Evolutionary conservation across 2,329 filamentous ascomycete species (phyloP), one percentile per base, ranked within the genome.

Genomic region (Colletotrichum sublineola): DNA sequence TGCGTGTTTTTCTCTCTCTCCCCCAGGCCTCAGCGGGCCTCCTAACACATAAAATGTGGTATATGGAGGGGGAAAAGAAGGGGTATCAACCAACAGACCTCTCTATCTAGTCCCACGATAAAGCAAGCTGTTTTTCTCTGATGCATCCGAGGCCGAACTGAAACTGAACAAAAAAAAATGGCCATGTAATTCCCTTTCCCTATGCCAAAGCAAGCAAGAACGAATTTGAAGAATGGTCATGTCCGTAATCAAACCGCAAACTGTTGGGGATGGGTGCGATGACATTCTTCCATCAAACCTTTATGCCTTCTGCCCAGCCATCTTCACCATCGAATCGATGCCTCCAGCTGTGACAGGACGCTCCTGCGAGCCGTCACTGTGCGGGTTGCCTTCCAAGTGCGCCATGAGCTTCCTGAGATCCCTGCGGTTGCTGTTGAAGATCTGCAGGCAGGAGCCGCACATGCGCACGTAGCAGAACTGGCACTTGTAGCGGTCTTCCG

Each of bases 401-500:
- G 80, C 78, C 70, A 88, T 75, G 11, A 88, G 77, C 48, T 75
- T 77, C n/a, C 75, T 74, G 40, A 90, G 78, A 71, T 89, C 83
- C 33, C 83, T 81, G 50, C 82, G 80, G 58, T 83, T 81, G 33
- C 76, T 77, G 36, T 82, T 80, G 67, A 90, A 77, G 31, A 80
- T 77, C 15, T 81, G 83, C 50, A 81, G 77, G 75, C 88, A 90
- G 2, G 79, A 74, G 42, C 82, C 81, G 78, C 88, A 90, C 69
- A 90, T 83, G 63, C 87, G 84, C 60, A 89, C 75, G 71, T 84
- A 81, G 78, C 87, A 89, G 78, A 85, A 87, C 18, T 79, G 79
- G 77, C 87, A 89, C 29, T 81, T 81, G 79, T 81, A 85, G 46
- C 87, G 84, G 73, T 84, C 79, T 56, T 84, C 82, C 8, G 77